These are phyloP conservation scores for Fusarium graminum DNA, from an alignment of 2,329 filamentous ascomycete genomes.

Conservation along the genomic window DNA sequence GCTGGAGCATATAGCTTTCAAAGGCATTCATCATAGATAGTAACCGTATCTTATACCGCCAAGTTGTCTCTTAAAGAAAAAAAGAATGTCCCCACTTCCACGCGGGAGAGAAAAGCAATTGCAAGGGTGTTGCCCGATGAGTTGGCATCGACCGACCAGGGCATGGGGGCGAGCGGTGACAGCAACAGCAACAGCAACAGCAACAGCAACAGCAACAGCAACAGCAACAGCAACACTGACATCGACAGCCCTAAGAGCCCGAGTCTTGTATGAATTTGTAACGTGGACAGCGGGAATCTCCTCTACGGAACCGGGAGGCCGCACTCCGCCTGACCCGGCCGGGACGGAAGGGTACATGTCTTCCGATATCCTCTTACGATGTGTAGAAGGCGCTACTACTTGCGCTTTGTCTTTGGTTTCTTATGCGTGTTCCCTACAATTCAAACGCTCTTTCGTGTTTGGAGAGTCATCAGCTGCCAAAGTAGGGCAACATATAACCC, in stretches of 20 bases:
- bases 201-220: background rate
- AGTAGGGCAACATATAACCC: conserved; percentile 20
- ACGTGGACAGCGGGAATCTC: conserved; percentile 33
- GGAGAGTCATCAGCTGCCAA: conserved; percentile 8
- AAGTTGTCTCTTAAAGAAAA: background rate
- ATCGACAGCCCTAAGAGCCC: too few species aligned
- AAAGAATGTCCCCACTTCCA: conserved; percentile 26
- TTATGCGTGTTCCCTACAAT: conserved; percentile 13
- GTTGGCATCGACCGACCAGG: conserved; percentile 36
- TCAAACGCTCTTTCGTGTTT: conserved; percentile 6
- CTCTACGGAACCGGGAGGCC: conserved; percentile 18
- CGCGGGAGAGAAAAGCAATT: conserved; percentile 28
- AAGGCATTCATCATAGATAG: background rate
- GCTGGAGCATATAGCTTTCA: background rate
- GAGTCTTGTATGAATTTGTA: conserved; percentile 20
- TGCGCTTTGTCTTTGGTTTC: conserved; percentile 3
- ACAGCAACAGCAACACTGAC: too few species aligned
- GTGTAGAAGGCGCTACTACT: background rate
- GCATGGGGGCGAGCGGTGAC: conserved; percentile 28
- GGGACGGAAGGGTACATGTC: conserved; percentile 14
- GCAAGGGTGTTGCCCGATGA: conserved; percentile 31
- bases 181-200: conserved; percentile 19
- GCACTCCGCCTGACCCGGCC: conserved; percentile 17
- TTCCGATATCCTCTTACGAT: conserved; percentile 8
- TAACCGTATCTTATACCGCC: conserved; percentile 13